Conservation (phyloP, 257 asterid genomes). For the Cinchona pubescens region DNA sequence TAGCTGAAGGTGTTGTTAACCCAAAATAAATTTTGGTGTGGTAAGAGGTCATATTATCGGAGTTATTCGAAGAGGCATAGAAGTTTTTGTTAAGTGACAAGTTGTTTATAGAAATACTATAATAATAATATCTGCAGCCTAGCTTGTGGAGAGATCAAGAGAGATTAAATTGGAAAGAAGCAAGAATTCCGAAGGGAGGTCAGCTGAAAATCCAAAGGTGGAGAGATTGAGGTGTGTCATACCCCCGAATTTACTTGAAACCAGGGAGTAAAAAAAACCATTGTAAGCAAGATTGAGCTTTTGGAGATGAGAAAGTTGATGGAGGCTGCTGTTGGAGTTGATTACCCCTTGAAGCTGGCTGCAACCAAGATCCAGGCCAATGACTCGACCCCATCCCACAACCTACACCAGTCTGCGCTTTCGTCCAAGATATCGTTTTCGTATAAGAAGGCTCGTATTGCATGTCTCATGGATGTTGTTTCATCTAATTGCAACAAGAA, state of each 20-base stretch:
- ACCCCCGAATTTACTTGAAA: constrained; percentile 2
- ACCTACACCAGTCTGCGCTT: constrained; percentile 18
- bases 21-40: no score
- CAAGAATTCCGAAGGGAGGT: constrained; percentile 21
- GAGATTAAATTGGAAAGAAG: constrained; percentile 10
- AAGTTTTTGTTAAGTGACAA: no score
- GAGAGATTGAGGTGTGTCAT: constrained; percentile 21
- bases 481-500: constrained; percentile 22
- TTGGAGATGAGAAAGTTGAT: constrained; percentile 9
- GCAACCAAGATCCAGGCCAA: constrained; percentile 25
- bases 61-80: no score
- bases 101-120: no score
- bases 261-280: constrained; percentile 21
- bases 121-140: no score
- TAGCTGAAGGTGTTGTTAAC: no score
- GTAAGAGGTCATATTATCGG: no score
- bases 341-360: constrained; percentile 25
- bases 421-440: constrained; percentile 8
- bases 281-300: constrained; percentile 20
- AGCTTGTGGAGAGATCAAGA: constrained; percentile 23
- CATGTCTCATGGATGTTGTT: constrained; percentile 6
- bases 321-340: constrained; percentile 10
- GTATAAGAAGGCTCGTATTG: constrained; percentile 14
- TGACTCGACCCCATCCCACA: constrained; percentile 24
- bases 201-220: constrained; percentile 18